These are phyloP conservation scores for Porcisia deanei DNA, from an alignment of 208 protist species.

Conservation along the genomic window DNA sequence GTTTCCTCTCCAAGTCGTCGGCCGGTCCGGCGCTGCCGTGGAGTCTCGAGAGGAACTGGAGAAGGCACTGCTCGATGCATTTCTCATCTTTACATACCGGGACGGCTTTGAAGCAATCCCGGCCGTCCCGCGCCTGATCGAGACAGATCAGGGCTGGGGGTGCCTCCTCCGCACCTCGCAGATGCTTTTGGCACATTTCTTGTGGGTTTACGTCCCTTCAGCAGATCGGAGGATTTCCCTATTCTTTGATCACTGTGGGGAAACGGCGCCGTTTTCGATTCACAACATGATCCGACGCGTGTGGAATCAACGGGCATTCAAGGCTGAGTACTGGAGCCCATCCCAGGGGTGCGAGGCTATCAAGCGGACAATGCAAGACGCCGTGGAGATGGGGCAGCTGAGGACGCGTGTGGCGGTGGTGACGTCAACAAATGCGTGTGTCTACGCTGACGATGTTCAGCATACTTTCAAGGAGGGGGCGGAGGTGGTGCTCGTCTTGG, in stretches of 20 bases:
- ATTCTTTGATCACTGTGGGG: conserved; percentile 48
- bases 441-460: conserved; percentile 52
- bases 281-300: conserved; percentile 63
- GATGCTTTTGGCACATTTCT: conserved; percentile 82
- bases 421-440: conserved; percentile 39
- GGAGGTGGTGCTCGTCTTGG: conserved; percentile 62
- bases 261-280: conserved; percentile 60
- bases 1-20: conserved; percentile 43
- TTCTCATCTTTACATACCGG: conserved; percentile 78
- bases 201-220: conserved; percentile 38
- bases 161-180: conserved; percentile 77
- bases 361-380: conserved; percentile 46
- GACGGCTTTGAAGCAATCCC: conserved; percentile 54
- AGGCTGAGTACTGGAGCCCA: conserved; percentile 72
- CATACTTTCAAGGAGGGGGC: conserved; percentile 28
- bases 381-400: conserved; percentile 33
- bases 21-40: conserved; percentile 20
- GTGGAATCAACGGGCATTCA: conserved; percentile 38
- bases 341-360: conserved; percentile 78
- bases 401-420: conserved; percentile 45
- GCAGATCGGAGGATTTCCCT: conserved; percentile 38
- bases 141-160: conserved; percentile 80
- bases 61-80: conserved; percentile 33
- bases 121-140: conserved; percentile 25
- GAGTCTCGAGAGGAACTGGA: conserved; percentile 46